phyloP scores from a whole-genome alignment of 1,284 basidiomycete genomes.

The Ustilago vetiveriae region DNA sequence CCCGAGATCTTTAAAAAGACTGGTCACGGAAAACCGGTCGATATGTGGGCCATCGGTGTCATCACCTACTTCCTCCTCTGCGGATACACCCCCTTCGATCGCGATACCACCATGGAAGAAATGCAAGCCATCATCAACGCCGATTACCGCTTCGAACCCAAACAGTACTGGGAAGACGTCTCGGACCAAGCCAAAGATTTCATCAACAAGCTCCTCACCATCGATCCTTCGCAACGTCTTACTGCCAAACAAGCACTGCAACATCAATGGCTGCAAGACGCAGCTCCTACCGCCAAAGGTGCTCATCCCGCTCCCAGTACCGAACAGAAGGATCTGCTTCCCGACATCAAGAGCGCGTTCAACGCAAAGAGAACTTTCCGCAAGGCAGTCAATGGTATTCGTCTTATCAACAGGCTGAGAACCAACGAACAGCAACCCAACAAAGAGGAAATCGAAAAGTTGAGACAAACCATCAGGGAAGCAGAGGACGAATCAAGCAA shows the following conservation, averaged over 20 bases:
- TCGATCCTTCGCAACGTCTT: conserved; percentile 54
- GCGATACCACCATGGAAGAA: conserved; percentile 64
- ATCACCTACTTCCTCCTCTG: conserved; percentile 67
- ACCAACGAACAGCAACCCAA: conserved; percentile 39
- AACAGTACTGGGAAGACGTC: conserved; percentile 62
- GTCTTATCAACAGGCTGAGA: conserved; percentile 53
- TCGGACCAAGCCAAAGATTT: conserved; percentile 61
- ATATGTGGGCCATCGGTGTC: conserved; percentile 73
- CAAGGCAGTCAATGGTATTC: conserved; percentile 65
- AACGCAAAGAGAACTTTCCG: conserved; percentile 64
- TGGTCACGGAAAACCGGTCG: conserved; percentile 94
- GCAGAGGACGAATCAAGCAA: conserved; percentile 45
- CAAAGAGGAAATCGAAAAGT: conserved; percentile 43
- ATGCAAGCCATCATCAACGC: conserved; percentile 66
- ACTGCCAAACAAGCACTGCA: conserved; percentile 59
- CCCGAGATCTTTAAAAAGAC: conserved; percentile 95
- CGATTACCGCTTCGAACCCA: conserved; percentile 64
- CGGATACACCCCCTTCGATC: conserved; percentile 66
- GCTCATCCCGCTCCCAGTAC: neutral
- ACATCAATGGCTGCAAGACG: conserved; percentile 57
- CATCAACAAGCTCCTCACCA: conserved; percentile 61
- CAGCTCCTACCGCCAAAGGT: neutral
- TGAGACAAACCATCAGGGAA: conserved; percentile 46
- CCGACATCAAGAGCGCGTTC: conserved; percentile 66
- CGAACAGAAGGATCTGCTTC: conserved; percentile 61